phyloP scores from a whole-genome alignment of 805 yeast species.

The Cyberlindnera mississippiensis region DNA sequence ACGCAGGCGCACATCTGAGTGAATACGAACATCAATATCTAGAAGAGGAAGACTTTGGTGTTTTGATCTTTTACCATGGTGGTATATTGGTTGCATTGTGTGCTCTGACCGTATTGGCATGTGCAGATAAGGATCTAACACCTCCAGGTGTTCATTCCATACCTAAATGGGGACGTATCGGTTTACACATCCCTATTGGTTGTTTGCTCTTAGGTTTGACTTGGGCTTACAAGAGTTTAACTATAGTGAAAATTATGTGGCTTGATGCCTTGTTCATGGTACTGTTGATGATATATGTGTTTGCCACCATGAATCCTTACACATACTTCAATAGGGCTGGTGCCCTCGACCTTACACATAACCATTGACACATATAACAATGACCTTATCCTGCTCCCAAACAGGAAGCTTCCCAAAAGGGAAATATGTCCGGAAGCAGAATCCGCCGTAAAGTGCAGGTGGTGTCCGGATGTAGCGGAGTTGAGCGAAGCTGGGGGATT shows the following conservation, averaged over 20 bases:
- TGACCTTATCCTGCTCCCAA: too few species aligned
- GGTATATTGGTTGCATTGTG: constrained; percentile 46
- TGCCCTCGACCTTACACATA: background rate
- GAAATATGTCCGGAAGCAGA: too few species aligned
- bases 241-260: constrained; percentile 40
- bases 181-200: constrained; percentile 40
- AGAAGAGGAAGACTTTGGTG: constrained; percentile 33
- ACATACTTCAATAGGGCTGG: background rate
- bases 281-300: constrained; percentile 36
- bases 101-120: constrained; percentile 38
- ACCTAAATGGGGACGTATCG: constrained; percentile 36
- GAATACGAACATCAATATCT: constrained; percentile 28
- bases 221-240: constrained; percentile 37
- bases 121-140: constrained; percentile 43
- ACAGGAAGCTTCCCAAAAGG: too few species aligned
- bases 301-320: constrained; percentile 28
- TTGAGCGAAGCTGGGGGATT: background rate
- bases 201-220: constrained; percentile 37
- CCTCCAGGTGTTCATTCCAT: constrained; percentile 30
- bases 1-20: constrained; percentile 50
- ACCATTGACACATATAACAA: too few species aligned
- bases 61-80: constrained; percentile 48
- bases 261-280: constrained; percentile 35
- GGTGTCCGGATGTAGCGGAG: constrained; percentile 5
- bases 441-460: background rate